Evolutionary conservation across 139 green algal species (phyloP).

Genomic region (Tetraselmis striata): DNA sequence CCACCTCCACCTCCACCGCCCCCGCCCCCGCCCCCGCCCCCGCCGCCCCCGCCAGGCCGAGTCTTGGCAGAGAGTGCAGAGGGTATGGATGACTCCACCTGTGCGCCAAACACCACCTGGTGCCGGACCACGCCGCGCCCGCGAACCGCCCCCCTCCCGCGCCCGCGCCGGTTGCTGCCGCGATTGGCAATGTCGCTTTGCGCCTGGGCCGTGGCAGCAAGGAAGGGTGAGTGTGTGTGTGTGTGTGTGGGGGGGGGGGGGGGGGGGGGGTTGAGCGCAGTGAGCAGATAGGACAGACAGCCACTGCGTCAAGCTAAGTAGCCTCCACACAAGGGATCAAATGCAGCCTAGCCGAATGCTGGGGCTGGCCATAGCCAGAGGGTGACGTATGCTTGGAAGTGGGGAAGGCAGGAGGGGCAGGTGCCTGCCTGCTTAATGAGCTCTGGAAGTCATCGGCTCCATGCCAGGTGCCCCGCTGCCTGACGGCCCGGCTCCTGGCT

Average conservation of each 20-base stretch:
- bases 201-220: neutral
- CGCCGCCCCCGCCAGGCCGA: neutral
- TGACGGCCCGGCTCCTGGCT: neutral
- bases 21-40: too few species aligned
- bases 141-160: neutral
- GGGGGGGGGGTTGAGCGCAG: too few species aligned
- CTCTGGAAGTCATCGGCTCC: neutral
- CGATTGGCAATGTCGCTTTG: neutral
- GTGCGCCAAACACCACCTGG: neutral
- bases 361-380: too few species aligned
- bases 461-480: neutral
- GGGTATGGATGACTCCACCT: neutral
- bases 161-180: neutral
- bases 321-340: too few species aligned
- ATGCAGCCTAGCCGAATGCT: too few species aligned
- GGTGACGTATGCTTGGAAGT: neutral
- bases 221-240: too few species aligned
- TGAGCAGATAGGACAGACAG: neutral
- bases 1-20: too few species aligned
- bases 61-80: neutral
- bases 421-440: neutral
- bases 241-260: too few species aligned
- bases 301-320: neutral
- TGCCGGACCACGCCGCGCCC: neutral
- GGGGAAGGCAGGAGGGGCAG: neutral